Evolutionary conservation across 768 basidiomycete species (phyloP), one percentile per base, ranked within the genome.

Genomic region (Tylopilus sp.): DNA sequence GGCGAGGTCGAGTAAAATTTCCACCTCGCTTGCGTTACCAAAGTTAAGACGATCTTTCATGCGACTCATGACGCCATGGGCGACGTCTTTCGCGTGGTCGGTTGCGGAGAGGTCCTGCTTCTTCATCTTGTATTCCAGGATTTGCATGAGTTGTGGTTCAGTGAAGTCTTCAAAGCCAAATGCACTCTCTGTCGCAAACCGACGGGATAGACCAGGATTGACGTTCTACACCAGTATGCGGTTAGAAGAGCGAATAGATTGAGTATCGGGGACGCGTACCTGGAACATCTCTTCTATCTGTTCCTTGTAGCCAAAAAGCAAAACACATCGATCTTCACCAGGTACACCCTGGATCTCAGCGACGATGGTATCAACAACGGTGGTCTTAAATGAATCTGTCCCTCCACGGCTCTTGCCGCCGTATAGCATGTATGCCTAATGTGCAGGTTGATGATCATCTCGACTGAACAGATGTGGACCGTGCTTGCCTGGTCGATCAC

Each of bases 211-310:
- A 11, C 86, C 86, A 4, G 84, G 81, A 60, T 87, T 88, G 47
- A 87, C 86, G 48, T 86, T 82, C 85, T 87, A 39, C 3, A 28
- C n/a, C n/a, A n/a, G n/a, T n/a, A n/a, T n/a, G n/a, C n/a, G n/a
- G n/a, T n/a, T n/a, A n/a, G n/a, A n/a, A n/a, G n/a, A n/a, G n/a
- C n/a, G n/a, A n/a, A n/a, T n/a, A n/a, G n/a, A n/a, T n/a, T n/a
- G n/a, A n/a, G n/a, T n/a, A n/a, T n/a, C n/a, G n/a, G n/a, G n/a
- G n/a, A n/a, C n/a, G n/a, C n/a, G n/a, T 60, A 86, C 86, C 71
- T 85, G 83, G 64, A 88, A 88, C 86, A 88, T 88, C 20, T 86
- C 81, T 23, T 69, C 63, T 77, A 88, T 87, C 57, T 86, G 73
- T 1, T 79, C 72, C 50, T 81, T 79, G 63, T 88, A 88, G 8